phyloP scores from a whole-genome alignment of 257 asterid genomes.

The Misopates orontium region DNA sequence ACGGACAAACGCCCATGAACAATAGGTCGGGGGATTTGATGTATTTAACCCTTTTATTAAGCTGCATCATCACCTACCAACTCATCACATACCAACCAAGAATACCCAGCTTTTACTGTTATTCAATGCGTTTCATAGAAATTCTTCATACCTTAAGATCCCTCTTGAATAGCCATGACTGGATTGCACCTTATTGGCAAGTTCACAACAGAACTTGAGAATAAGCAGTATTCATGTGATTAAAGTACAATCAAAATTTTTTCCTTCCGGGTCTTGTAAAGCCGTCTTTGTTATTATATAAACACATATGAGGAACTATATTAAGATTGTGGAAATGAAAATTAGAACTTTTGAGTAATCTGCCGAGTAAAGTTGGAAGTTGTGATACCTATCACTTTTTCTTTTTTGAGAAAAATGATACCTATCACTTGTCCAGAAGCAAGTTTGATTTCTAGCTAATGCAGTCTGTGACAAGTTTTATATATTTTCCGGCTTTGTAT shows the following conservation, averaged over 20 bases:
- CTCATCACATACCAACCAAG: neutral
- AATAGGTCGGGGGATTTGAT: too few species aligned
- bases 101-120: neutral
- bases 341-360: neutral
- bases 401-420: too few species aligned
- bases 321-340: neutral
- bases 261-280: conserved; percentile 10
- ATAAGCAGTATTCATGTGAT: conserved; percentile 1
- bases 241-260: conserved; percentile 5
- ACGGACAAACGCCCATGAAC: too few species aligned
- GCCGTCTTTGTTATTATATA: neutral
- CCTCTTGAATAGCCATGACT: conserved; percentile 15
- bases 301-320: neutral
- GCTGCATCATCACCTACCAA: too few species aligned
- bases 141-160: conserved; percentile 9
- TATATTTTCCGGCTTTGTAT: neutral
- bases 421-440: conserved; percentile 6
- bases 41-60: too few species aligned
- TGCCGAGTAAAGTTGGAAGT: neutral
- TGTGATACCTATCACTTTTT: conserved; percentile 20
- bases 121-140: neutral
- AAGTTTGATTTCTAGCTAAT: conserved; percentile 9
- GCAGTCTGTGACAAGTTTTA: neutral
- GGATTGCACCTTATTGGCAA: conserved; percentile 24
- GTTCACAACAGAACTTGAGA: too few species aligned